phyloP scores from a whole-genome alignment of 768 basidiomycete genomes.

The Termitomyces heimii region DNA sequence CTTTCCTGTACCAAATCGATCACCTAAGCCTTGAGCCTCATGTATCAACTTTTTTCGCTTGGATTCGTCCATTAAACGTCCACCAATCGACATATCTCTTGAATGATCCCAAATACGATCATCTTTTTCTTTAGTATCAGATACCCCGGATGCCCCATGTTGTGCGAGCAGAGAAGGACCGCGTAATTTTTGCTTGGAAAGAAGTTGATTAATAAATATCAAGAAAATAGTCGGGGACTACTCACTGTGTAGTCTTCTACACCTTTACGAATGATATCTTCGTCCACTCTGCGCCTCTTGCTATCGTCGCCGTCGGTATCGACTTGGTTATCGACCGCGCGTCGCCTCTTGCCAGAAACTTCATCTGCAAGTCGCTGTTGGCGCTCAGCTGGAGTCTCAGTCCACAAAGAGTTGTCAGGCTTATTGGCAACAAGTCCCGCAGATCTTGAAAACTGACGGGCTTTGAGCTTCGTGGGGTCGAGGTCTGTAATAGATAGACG shows the following conservation, averaged over 20 bases:
- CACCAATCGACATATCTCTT: conserved; percentile 84
- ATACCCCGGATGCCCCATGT: conserved; percentile 34
- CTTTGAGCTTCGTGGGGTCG: conserved; percentile 80
- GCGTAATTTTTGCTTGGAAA: conserved; percentile 37
- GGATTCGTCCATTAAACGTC: conserved; percentile 85
- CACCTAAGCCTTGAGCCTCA: conserved; percentile 77
- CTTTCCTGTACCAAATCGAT: conserved; percentile 74
- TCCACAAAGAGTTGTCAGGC: conserved; percentile 78
- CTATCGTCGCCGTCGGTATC: conserved; percentile 37
- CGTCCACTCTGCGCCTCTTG: conserved; percentile 61
- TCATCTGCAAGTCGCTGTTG: conserved; percentile 93
- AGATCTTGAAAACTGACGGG: conserved; percentile 73
- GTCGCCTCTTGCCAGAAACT: conserved; percentile 84
- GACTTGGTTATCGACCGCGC: conserved; percentile 49
- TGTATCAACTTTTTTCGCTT: conserved; percentile 72
- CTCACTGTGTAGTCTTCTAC: conserved; percentile 79
- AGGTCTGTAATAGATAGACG: conserved; percentile 47
- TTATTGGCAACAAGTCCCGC: conserved; percentile 35
- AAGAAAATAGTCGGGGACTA: conserved; percentile 10
- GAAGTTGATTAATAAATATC: not conserved
- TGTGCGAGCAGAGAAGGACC: conserved; percentile 50
- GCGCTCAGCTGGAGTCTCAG: conserved; percentile 91
- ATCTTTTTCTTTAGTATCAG: conserved; percentile 43
- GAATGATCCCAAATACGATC: conserved; percentile 85
- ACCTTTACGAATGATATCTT: conserved; percentile 55